Percentiles rank a stretch among this genome's conserved stretches.
These are phyloP conservation scores for Hanseniaspora nectarophila DNA, from an alignment of 805 yeast genomes.

Conservation along the genomic window DNA sequence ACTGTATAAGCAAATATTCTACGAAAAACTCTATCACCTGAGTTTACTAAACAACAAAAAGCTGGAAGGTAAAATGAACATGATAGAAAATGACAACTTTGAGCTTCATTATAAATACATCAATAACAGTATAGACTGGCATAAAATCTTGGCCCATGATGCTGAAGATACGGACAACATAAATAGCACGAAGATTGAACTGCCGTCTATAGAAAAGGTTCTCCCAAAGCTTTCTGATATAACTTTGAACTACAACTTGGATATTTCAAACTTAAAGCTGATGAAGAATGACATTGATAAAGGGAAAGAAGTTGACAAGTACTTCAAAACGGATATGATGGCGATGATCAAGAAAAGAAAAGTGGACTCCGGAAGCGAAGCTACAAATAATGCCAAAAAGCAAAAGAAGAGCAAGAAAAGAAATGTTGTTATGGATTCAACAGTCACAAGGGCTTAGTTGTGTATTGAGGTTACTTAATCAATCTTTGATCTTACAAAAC, in stretches of 20 bases:
- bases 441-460: not conserved
- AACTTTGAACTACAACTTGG: slow-evolving; percentile 5
- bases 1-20: not conserved
- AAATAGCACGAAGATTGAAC: not conserved
- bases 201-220: slow-evolving; percentile 1
- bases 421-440: slow-evolving; percentile 2
- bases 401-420: not conserved
- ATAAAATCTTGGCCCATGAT: not conserved
- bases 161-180: not conserved
- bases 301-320: not conserved
- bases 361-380: not conserved
- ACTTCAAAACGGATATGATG: not conserved
- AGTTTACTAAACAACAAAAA: not conserved
- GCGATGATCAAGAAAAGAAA: not conserved
- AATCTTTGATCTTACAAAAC: no score
- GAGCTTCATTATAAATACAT: not conserved
- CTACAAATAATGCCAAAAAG: not conserved
- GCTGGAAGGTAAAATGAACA: not conserved
- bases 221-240: slow-evolving; percentile 1
- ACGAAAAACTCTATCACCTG: not conserved
- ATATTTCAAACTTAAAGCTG: not conserved
- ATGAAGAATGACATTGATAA: slow-evolving; percentile 1
- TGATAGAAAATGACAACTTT: not conserved
- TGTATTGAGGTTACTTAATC: no score
- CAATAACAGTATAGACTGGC: slow-evolving; percentile 3